A percentile compares a stretch with the other conserved stretches of the same genome.
These are phyloP conservation scores for Cutaneotrichosporon mucoides DNA, from an alignment of 1,284 basidiomycete genomes.

Conservation along the genomic window DNA sequence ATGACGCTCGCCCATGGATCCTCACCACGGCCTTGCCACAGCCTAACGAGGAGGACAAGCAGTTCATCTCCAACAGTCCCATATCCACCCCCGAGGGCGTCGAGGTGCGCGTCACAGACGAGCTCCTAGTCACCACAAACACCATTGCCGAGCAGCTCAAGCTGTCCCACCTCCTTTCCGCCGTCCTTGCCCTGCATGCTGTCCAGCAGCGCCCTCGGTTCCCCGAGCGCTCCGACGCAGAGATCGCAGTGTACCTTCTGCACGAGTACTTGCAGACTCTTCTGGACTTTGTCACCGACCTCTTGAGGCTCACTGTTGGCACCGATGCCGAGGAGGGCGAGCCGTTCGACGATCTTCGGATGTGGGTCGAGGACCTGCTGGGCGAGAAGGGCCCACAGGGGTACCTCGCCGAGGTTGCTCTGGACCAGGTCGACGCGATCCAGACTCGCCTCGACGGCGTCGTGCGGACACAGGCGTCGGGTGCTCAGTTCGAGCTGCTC, in stretches of 20 bases:
- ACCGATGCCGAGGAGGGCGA: conserved; percentile 22
- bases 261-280: conserved; percentile 32
- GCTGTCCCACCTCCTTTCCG: conserved; percentile 38
- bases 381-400: conserved; percentile 26
- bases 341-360: conserved; percentile 29
- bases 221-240: conserved; percentile 32
- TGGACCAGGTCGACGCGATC: conserved; percentile 34
- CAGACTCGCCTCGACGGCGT: conserved; percentile 27
- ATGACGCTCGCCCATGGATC: conserved; percentile 42
- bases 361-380: conserved; percentile 34
- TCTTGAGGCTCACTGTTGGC: conserved; percentile 29
- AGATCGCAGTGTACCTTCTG: conserved; percentile 38
- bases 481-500: conserved; percentile 32
- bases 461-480: conserved; percentile 21
- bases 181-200: conserved; percentile 36
- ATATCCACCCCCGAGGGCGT: conserved; percentile 26
- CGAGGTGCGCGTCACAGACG: conserved; percentile 32
- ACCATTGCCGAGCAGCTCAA: conserved; percentile 28
- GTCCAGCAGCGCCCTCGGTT: conserved; percentile 31
- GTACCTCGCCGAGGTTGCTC: conserved; percentile 35
- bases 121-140: conserved; percentile 33
- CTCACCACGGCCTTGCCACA: conserved; percentile 31
- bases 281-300: conserved; percentile 35
- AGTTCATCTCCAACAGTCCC: conserved; percentile 29
- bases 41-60: conserved; percentile 36